Conservation (phyloP, 768 basidiomycete genomes). For the Botryobasidium botryosum region DNA sequence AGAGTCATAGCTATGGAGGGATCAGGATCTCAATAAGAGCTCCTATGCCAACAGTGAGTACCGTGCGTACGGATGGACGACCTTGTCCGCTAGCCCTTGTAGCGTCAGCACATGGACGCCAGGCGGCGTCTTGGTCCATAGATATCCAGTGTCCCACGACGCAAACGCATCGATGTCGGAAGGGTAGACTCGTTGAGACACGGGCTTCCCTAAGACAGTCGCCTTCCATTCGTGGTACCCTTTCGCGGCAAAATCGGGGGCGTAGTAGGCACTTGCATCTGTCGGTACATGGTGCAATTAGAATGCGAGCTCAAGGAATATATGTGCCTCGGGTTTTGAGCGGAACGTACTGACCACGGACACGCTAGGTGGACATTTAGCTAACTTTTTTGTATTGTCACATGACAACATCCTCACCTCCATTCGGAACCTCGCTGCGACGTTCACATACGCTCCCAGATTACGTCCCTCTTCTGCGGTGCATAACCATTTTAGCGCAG, state of each 20-base stretch:
- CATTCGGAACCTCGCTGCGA: constrained; percentile 67
- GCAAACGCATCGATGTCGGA: constrained; percentile 45
- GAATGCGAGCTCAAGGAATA: neutral
- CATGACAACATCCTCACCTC: too few relatives aligned
- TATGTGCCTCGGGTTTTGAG: constrained; percentile 8
- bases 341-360: too few relatives aligned
- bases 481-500: constrained; percentile 50
- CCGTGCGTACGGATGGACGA: constrained; percentile 47
- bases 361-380: too few relatives aligned
- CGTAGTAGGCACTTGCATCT: neutral
- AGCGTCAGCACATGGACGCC: constrained; percentile 51
- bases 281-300: neutral
- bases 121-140: constrained; percentile 51
- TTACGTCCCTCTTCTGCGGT: constrained; percentile 34
- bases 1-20: constrained; percentile 20
- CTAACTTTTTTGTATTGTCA: too few relatives aligned
- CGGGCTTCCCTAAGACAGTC: constrained; percentile 44
- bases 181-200: constrained; percentile 36
- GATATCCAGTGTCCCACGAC: constrained; percentile 45
- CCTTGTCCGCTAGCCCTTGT: constrained; percentile 51
- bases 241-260: neutral
- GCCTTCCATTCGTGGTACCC: constrained; percentile 49
- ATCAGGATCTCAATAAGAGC: neutral
- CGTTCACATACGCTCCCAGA: constrained; percentile 45
- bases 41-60: neutral